phyloP scores from a whole-genome alignment of 805 yeast genomes.

The Cyberlindnera lachancei region DNA sequence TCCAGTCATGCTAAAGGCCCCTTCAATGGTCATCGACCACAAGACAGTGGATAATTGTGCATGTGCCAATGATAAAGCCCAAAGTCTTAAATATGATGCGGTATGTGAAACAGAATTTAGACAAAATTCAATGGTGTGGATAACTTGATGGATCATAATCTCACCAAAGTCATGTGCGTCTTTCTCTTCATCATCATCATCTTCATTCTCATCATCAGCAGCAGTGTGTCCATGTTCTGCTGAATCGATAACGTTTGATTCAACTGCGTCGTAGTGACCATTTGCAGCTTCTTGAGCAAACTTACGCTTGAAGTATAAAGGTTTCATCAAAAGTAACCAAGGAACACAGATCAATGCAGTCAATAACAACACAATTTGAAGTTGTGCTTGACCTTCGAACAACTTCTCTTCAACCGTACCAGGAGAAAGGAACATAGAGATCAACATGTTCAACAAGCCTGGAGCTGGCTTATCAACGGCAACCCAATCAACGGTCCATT shows the following conservation, averaged over 20 bases:
- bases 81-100: slow-evolving; percentile 91
- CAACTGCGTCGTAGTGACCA: slow-evolving; percentile 23
- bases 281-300: slow-evolving; percentile 23
- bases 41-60: slow-evolving; percentile 91
- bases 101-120: slow-evolving; percentile 96
- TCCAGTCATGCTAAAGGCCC: slow-evolving; percentile 54
- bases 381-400: slow-evolving; percentile 68
- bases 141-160: slow-evolving; percentile 94
- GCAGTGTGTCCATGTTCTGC: too few relatives aligned
- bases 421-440: slow-evolving; percentile 91
- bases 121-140: slow-evolving; percentile 97
- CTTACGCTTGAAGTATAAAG: slow-evolving; percentile 59
- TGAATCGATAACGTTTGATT: too few relatives aligned
- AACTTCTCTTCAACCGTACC: slow-evolving; percentile 79
- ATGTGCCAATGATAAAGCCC: slow-evolving; percentile 98
- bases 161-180: slow-evolving; percentile 79
- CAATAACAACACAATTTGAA: slow-evolving; percentile 65
- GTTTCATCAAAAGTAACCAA: slow-evolving; percentile 83
- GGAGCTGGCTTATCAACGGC: slow-evolving; percentile 76
- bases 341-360: slow-evolving; percentile 88
- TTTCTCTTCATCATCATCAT: slow-evolving; percentile 32
- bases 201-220: slow-evolving; percentile 36
- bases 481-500: slow-evolving; percentile 94
- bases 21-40: slow-evolving; percentile 91
- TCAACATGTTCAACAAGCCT: slow-evolving; percentile 87